Percentiles rank a stretch among this genome's conserved stretches.
These are phyloP conservation scores for Viridothelium virens DNA, from an alignment of 495 filamentous ascomycete genomes.

Conservation along the genomic window DNA sequence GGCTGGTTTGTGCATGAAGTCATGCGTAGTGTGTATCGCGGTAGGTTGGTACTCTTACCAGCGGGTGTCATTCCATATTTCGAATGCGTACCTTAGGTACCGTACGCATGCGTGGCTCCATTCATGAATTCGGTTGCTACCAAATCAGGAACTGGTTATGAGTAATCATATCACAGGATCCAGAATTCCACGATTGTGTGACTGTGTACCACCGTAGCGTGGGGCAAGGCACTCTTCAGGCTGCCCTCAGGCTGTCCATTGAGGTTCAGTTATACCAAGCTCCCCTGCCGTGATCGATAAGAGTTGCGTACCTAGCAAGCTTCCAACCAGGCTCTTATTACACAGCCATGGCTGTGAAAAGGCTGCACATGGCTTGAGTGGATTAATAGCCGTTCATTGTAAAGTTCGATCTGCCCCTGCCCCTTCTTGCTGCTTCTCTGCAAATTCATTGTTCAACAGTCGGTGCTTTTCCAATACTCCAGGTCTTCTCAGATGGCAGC, in stretches of 20 bases:
- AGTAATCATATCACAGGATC: neutral
- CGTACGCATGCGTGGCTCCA: neutral
- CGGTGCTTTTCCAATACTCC: no score
- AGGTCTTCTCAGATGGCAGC: neutral
- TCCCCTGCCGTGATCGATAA: neutral
- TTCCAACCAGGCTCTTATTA: neutral
- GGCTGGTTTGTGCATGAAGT: no score
- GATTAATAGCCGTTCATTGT: no score
- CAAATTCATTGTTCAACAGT: no score
- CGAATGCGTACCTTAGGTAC: no score
- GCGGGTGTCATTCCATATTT: no score
- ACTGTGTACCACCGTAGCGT: neutral
- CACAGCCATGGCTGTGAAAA: neutral
- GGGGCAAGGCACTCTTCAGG: neutral
- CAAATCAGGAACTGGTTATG: neutral
- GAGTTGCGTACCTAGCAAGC: neutral
- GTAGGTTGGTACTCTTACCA: no score
- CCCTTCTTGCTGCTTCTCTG: no score
- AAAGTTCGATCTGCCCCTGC: no score
- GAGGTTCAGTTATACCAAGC: neutral
- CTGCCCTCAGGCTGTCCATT: neutral
- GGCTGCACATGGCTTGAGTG: neutral
- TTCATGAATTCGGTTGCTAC: neutral
- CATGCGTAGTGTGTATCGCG: no score
- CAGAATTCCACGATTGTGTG: neutral